Conservation (phyloP, 2,329 filamentous ascomycete genomes). For the Cercospora sp. region DNA sequence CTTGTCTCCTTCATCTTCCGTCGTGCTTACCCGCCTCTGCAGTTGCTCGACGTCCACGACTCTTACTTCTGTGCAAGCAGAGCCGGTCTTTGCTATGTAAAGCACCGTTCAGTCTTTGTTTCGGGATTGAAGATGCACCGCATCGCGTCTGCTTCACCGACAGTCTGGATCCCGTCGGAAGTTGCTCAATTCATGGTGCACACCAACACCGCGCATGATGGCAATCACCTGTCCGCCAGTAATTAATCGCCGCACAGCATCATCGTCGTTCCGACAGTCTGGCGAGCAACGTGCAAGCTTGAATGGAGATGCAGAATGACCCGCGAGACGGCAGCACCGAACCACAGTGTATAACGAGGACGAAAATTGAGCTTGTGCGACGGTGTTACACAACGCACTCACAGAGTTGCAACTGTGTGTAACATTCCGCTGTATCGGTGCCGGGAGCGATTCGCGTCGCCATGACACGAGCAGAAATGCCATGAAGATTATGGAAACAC, state of each 20-base stretch:
- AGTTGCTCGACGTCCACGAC: constrained; percentile 2
- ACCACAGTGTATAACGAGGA: constrained; percentile 21
- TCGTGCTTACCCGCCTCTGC: constrained; percentile 15
- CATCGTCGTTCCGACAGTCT: constrained; percentile 17
- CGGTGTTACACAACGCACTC: constrained; percentile 32
- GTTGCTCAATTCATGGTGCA: constrained; percentile 7
- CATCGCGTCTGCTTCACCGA: constrained; percentile 4
- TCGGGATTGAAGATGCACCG: constrained; percentile 13
- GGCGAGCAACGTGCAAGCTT: constrained; percentile 22
- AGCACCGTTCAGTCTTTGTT: constrained; percentile 16
- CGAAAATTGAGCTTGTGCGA: constrained; percentile 24
- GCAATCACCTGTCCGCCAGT: neutral
- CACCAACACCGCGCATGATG: constrained; percentile 8
- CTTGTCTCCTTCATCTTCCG: constrained; percentile 9
- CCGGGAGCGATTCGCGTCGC: constrained; percentile 28
- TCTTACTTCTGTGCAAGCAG: constrained; percentile 7
- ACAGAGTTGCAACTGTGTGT: constrained; percentile 33
- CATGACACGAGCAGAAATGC: constrained; percentile 30
- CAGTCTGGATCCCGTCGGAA: constrained; percentile 14
- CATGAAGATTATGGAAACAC: constrained; percentile 25
- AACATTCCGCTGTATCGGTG: constrained; percentile 29
- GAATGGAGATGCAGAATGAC: constrained; percentile 21
- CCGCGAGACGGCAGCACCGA: constrained; percentile 21
- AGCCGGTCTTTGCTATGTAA: constrained; percentile 11
- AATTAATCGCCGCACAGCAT: constrained; percentile 11